Conservation (phyloP, 2,329 filamentous ascomycete genomes). For the Pestalotiopsis sp. region DNA sequence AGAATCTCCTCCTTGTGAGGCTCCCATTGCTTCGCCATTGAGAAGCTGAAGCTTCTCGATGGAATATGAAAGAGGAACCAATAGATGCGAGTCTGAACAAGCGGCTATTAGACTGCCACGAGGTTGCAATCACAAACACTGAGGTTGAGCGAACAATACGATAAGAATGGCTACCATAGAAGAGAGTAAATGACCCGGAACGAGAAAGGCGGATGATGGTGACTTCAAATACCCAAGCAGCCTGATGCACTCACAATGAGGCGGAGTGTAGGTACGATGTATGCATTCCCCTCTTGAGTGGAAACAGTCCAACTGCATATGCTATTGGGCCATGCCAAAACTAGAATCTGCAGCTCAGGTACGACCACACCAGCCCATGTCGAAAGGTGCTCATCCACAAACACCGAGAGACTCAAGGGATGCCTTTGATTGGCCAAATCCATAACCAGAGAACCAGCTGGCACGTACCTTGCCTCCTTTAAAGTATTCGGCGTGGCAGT, state of each 20-base stretch:
- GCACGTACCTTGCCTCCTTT: not conserved
- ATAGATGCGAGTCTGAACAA: not conserved
- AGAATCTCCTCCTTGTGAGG: not conserved
- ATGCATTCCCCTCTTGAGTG: not conserved
- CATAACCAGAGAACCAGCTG: not conserved
- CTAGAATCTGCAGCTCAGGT: not conserved
- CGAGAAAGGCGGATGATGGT: not conserved
- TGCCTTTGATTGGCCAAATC: not conserved
- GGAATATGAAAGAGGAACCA: fast-evolving
- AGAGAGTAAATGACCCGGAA: not conserved
- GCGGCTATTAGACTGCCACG: not conserved
- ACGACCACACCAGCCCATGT: not conserved
- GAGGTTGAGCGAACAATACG: not conserved
- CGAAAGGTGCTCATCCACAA: not conserved
- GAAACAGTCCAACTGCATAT: not conserved
- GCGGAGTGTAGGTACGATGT: not conserved
- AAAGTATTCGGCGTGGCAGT: not conserved
- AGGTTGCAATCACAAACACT: not conserved
- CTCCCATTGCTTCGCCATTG: not conserved
- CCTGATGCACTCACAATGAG: not conserved
- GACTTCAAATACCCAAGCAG: not conserved
- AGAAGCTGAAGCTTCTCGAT: not conserved
- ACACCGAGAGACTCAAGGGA: not conserved
- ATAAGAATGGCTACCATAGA: not conserved
- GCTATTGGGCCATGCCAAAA: not conserved